Conservation (phyloP, 768 basidiomycete genomes). For the Suillus hirtellus region DNA sequence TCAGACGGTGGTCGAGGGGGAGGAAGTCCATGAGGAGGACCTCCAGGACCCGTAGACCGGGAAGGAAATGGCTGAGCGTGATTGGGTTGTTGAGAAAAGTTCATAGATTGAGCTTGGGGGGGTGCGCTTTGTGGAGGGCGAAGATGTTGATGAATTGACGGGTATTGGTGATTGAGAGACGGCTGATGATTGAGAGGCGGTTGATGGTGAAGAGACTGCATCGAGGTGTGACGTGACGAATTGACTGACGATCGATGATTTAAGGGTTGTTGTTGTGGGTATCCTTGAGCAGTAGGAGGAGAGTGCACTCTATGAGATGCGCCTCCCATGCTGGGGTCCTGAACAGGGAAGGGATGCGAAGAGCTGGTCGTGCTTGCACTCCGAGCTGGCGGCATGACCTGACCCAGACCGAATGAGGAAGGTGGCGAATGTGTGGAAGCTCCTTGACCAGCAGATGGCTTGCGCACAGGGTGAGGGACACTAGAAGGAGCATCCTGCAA, state of each 20-base stretch:
- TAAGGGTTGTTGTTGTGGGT: slow-evolving; percentile 15
- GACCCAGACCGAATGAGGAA: slow-evolving; percentile 39
- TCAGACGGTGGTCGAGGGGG: slow-evolving; percentile 51
- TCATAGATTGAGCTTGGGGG: slow-evolving; percentile 23
- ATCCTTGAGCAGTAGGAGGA: slow-evolving; percentile 17
- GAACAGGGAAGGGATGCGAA: slow-evolving; percentile 26
- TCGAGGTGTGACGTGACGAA: slow-evolving; percentile 27
- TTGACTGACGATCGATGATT: slow-evolving; percentile 27
- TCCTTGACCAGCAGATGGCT: slow-evolving; percentile 24
- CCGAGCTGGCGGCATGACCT: slow-evolving; percentile 39
- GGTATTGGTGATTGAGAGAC: slow-evolving; percentile 18
- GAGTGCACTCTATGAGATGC: slow-evolving; percentile 21
- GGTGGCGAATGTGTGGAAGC: slow-evolving; percentile 21
- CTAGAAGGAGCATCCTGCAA: slow-evolving; percentile 22
- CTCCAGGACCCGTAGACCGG: slow-evolving; percentile 17
- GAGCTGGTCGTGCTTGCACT: slow-evolving; percentile 35
- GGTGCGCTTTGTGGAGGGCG: slow-evolving; percentile 16
- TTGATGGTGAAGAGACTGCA: slow-evolving; percentile 31
- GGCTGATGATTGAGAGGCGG: slow-evolving; percentile 23
- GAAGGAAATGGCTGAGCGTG: slow-evolving; percentile 16
- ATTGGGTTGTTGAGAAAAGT: slow-evolving; percentile 15
- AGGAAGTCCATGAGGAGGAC: slow-evolving; percentile 23
- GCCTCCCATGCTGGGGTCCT: slow-evolving; percentile 21
- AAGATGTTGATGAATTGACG: slow-evolving; percentile 15
- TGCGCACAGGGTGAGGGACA: slow-evolving; percentile 22